Percentiles rank a stretch among this genome's conserved stretches.
phyloP scores from a whole-genome alignment of 2,329 filamentous ascomycete species.

The Calonectria multiphialidica region DNA sequence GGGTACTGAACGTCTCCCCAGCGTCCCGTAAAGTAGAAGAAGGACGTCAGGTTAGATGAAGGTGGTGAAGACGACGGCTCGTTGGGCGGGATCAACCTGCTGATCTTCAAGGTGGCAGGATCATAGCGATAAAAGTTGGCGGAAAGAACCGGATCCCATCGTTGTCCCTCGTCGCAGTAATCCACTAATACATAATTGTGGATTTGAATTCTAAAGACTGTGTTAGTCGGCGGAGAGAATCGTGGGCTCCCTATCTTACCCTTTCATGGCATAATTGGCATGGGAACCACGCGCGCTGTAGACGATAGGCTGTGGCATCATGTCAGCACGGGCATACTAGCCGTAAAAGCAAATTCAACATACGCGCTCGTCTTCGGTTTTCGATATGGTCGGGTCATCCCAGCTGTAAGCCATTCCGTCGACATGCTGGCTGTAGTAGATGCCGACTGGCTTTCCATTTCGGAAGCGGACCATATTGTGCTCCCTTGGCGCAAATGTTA shows the following conservation, averaged over 20 bases:
- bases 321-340: neutral
- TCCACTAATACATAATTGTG: slow-evolving; percentile 49
- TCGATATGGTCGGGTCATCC: slow-evolving; percentile 42
- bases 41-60: slow-evolving; percentile 46
- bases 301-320: slow-evolving; percentile 43
- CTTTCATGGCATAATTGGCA: slow-evolving; percentile 47
- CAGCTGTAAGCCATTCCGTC: slow-evolving; percentile 43
- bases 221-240: neutral
- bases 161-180: slow-evolving; percentile 48
- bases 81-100: slow-evolving; percentile 29
- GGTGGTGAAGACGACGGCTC: slow-evolving; percentile 10
- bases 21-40: slow-evolving; percentile 49
- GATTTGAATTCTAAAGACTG: slow-evolving; percentile 42
- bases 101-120: slow-evolving; percentile 38
- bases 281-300: slow-evolving; percentile 52
- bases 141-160: slow-evolving; percentile 50
- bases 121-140: slow-evolving; percentile 52
- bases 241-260: slow-evolving; percentile 34
- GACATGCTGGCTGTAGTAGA: slow-evolving; percentile 46
- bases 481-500: slow-evolving; percentile 33
- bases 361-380: slow-evolving; percentile 45
- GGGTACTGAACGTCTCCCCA: slow-evolving; percentile 50
- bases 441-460: slow-evolving; percentile 42
- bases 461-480: slow-evolving; percentile 44
- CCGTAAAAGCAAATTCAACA: neutral